Conservation (phyloP, 805 yeast genomes). For the Komagataella pseudopastoris region DNA sequence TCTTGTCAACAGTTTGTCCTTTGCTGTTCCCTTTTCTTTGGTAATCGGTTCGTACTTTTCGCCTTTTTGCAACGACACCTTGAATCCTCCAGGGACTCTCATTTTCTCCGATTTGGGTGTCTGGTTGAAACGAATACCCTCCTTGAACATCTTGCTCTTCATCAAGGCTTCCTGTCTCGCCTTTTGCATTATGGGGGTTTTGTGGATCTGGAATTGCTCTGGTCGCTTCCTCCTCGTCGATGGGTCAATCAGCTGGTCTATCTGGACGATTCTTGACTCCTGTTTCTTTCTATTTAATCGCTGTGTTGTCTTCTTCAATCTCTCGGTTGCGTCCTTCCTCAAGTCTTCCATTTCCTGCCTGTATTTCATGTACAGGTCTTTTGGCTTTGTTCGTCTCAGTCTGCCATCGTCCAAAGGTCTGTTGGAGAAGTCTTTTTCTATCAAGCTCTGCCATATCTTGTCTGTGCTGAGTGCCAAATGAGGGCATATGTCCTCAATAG, state of each 20-base stretch:
- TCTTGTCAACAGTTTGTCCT: not conserved
- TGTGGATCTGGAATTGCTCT: not conserved
- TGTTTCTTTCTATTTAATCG: slow-evolving; percentile 23
- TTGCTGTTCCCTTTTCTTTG: not conserved
- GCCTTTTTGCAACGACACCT: not conserved
- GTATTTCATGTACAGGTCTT: slow-evolving; percentile 25
- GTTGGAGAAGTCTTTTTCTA: slow-evolving; percentile 33
- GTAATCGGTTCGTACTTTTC: not conserved
- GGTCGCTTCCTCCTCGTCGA: not conserved
- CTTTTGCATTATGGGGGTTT: slow-evolving; percentile 1
- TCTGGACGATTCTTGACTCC: not conserved
- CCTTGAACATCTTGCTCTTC: slow-evolving; percentile 1
- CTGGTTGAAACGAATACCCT: not conserved
- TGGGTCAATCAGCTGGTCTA: not conserved
- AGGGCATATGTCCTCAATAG: slow-evolving; percentile 28
- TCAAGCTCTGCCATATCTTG: slow-evolving; percentile 28
- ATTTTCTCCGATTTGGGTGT: not conserved
- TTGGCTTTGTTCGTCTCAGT: slow-evolving; percentile 7
- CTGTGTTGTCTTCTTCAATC: slow-evolving; percentile 28
- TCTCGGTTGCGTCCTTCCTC: slow-evolving; percentile 27
- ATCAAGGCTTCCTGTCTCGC: not conserved
- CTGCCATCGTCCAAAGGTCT: slow-evolving; percentile 17
- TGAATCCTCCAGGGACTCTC: not conserved
- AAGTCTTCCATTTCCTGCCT: slow-evolving; percentile 26
- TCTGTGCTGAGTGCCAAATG: slow-evolving; percentile 27